These are phyloP conservation scores for Rugonectria rugulosa DNA, from an alignment of 2,329 filamentous ascomycete species.

Conservation along the genomic window DNA sequence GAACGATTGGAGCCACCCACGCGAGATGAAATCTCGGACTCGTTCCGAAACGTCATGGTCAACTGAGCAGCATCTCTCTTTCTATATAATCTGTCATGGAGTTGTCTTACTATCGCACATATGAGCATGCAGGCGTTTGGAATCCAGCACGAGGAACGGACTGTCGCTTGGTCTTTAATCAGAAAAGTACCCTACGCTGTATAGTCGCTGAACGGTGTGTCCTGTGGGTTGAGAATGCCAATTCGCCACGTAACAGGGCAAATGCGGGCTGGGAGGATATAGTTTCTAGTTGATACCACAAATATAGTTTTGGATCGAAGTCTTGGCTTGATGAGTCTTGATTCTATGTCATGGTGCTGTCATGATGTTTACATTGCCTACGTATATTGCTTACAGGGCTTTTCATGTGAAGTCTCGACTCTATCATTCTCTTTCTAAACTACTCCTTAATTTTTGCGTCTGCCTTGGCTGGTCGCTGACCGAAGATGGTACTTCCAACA, in stretches of 20 bases:
- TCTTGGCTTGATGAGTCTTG: constrained; percentile 4
- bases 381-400: too few relatives aligned
- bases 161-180: constrained; percentile 33
- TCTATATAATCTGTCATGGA: constrained; percentile 37
- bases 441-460: constrained; percentile 74
- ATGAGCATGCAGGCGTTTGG: constrained; percentile 45
- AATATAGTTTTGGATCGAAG: constrained; percentile 32
- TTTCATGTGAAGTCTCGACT: too few relatives aligned
- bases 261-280: constrained; percentile 30
- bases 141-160: constrained; percentile 35
- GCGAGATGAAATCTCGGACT: constrained; percentile 60
- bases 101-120: constrained; percentile 38
- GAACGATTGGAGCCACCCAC: constrained; percentile 53
- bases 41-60: constrained; percentile 66
- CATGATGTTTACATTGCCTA: too few relatives aligned
- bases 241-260: constrained; percentile 21
- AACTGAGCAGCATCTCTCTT: constrained; percentile 34
- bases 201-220: constrained; percentile 20
- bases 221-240: constrained; percentile 20
- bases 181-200: constrained; percentile 28
- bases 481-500: constrained; percentile 94
- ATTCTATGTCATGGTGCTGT: constrained; percentile 3
- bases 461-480: constrained; percentile 77
- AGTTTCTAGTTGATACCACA: constrained; percentile 37
- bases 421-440: constrained; percentile 1